Evolutionary conservation across 768 basidiomycete species (phyloP), one percentile per base, ranked within the genome.

Genomic region (Lentinula sp.): DNA sequence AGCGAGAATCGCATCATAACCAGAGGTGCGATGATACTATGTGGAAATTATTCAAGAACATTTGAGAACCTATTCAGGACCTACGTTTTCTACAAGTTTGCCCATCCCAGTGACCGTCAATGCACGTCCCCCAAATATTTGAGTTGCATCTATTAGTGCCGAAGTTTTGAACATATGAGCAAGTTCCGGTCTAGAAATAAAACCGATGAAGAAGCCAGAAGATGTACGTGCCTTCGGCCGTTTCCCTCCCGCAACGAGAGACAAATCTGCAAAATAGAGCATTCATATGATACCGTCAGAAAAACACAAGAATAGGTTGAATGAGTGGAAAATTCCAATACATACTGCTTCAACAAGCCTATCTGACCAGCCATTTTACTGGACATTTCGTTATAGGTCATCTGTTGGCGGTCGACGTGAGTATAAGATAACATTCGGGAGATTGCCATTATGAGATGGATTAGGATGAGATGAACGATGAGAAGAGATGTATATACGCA

Each of bases 71-170:
- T 23, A 31, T 23, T 0, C 39, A 21, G 1, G 21, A 76, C 85
- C 53, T 68, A 90, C 90, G 63, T 89, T 91, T 72, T 94, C 93
- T 61, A 93, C 81, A 48, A 86, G 72, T 72, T 84, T 87, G 62
- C 93, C 93, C 91, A 94, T 91, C 7, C 94, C 93, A 4, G 91
- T 87, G 48, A 81, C 78, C 0, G 95, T 97, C 65, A 98, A 78
- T 28, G 87, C 91, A 18, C 95, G 84, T 16, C 95, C 95, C 57
- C 94, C 95, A 61, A 95, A 96, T 39, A 96, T 82, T 72, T 91
- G 88, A 1, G 88, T 85, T 5, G 91, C 87, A 62, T 93, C 91
- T 78, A 78, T 6, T 37, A 55, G 56, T 18, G 51, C 21, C 15
- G 48, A 35, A 61, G 39, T n/a, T 40, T 56, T 21, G 28, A 50